Evolutionary conservation across 495 filamentous ascomycete genomes (phyloP).

Genomic region (Penicillium ochrochloron): DNA sequence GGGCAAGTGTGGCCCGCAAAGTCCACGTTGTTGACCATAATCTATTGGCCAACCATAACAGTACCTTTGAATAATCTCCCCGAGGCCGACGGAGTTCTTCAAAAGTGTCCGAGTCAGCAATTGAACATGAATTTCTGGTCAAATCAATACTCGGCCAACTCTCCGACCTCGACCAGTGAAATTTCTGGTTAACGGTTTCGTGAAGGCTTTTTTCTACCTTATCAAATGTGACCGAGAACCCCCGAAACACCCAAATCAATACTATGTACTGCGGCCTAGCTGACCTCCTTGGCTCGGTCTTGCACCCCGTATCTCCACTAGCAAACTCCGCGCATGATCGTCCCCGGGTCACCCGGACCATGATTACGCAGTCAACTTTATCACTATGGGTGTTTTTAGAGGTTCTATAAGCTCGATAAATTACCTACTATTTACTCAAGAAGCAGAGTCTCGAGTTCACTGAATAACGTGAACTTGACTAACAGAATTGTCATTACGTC

Average conservation of each 20-base stretch:
- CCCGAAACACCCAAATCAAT: background rate
- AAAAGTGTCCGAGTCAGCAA: conserved; percentile 2
- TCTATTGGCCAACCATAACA: background rate
- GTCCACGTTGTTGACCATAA: background rate
- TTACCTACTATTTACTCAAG: too few relatives aligned
- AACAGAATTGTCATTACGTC: too few relatives aligned
- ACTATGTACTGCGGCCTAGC: too few relatives aligned
- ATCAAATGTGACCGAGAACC: background rate
- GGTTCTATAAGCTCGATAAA: background rate
- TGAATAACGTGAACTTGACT: too few relatives aligned
- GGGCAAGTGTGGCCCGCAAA: background rate
- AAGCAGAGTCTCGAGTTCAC: too few relatives aligned
- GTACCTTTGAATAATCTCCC: background rate
- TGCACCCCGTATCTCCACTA: background rate
- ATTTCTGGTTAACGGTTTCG: background rate
- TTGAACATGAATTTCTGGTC: background rate
- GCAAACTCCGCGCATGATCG: background rate
- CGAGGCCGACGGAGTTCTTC: background rate
- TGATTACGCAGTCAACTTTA: background rate
- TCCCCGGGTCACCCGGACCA: background rate
- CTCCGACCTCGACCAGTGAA: background rate
- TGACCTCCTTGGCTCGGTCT: background rate
- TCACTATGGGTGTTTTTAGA: background rate
- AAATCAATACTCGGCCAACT: background rate
- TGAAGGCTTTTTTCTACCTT: background rate